Evolutionary conservation across 768 basidiomycete genomes (phyloP).

Genomic region (Termitomyces sp.): DNA sequence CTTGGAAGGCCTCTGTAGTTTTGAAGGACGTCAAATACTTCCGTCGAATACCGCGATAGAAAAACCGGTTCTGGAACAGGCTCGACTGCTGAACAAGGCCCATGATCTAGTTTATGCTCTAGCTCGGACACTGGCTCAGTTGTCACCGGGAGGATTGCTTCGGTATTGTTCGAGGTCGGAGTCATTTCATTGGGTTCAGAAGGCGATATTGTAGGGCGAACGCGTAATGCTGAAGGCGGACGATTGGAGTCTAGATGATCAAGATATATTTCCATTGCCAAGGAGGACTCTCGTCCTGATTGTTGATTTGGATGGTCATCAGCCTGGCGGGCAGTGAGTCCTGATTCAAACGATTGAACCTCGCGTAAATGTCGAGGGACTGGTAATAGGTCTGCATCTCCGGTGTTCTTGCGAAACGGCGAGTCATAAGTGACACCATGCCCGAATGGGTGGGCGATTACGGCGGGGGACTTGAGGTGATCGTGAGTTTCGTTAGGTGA

Average conservation of each 20-base stretch:
- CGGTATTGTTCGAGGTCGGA: conserved; percentile 9
- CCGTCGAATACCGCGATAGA: conserved; percentile 63
- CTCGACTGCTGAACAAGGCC: conserved; percentile 16
- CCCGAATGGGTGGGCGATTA: conserved; percentile 59
- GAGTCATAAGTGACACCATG: conserved; percentile 56
- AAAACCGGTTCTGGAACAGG: conserved; percentile 46
- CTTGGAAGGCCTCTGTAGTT: conserved; percentile 74
- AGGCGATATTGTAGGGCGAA: conserved; percentile 11
- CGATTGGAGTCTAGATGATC: conserved; percentile 16
- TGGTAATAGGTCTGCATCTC: conserved; percentile 24
- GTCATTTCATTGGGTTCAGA: conserved; percentile 9
- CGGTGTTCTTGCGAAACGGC: conserved; percentile 39
- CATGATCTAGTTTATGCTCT: background rate
- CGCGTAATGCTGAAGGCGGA: conserved; percentile 23
- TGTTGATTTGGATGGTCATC: conserved; percentile 19
- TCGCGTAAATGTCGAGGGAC: conserved; percentile 61
- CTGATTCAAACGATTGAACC: conserved; percentile 87
- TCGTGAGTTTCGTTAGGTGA: conserved; percentile 19
- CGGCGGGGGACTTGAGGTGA: conserved; percentile 18
- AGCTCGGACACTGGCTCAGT: conserved; percentile 15
- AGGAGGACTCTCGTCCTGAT: conserved; percentile 8
- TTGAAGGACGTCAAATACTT: conserved; percentile 78
- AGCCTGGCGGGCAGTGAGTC: conserved; percentile 63
- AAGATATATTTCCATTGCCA: conserved; percentile 11
- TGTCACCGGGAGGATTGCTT: conserved; percentile 7